Evolutionary conservation across 768 basidiomycete species (phyloP).

Genomic region (Suillus alpinus): DNA sequence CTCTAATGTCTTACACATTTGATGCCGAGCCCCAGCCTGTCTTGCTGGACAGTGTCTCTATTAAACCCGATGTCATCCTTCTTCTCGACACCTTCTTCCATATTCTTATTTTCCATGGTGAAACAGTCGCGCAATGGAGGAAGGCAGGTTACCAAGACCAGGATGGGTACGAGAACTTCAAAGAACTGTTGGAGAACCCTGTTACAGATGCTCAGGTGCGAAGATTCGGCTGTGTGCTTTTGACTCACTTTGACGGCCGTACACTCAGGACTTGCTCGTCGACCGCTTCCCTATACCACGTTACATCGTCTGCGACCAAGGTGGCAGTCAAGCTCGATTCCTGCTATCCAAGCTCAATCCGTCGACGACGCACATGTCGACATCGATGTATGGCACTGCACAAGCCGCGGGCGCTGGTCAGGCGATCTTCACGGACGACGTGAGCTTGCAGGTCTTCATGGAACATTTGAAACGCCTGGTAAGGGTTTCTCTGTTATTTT

Average conservation of each 20-base stretch:
- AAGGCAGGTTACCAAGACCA: constrained; percentile 99
- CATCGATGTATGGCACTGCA: constrained; percentile 82
- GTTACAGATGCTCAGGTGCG: constrained; percentile 83
- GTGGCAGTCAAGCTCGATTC: constrained; percentile 98
- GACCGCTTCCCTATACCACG: constrained; percentile 97
- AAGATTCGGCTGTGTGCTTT: constrained; percentile 1
- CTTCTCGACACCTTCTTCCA: constrained; percentile 99
- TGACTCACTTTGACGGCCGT: background rate
- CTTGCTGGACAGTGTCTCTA: constrained; percentile 94
- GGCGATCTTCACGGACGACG: constrained; percentile 98
- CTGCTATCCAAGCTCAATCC: constrained; percentile 94
- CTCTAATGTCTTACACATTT: constrained; percentile 97
- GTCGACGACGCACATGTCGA: constrained; percentile 95
- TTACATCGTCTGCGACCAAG: constrained; percentile 97
- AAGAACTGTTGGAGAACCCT: constrained; percentile 85
- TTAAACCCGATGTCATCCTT: constrained; percentile 94
- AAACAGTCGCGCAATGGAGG: constrained; percentile 95
- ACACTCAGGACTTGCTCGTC: constrained; percentile 79
- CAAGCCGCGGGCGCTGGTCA: constrained; percentile 70
- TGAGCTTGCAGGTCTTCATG: constrained; percentile 97
- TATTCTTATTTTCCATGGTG: constrained; percentile 99
- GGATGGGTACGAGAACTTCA: constrained; percentile 98
- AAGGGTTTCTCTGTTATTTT: constrained; percentile 25
- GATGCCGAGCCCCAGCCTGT: constrained; percentile 92
- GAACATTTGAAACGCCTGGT: constrained; percentile 94